Evolutionary conservation across 1,284 basidiomycete genomes (phyloP).

Genomic region (Puccinia polysora): DNA sequence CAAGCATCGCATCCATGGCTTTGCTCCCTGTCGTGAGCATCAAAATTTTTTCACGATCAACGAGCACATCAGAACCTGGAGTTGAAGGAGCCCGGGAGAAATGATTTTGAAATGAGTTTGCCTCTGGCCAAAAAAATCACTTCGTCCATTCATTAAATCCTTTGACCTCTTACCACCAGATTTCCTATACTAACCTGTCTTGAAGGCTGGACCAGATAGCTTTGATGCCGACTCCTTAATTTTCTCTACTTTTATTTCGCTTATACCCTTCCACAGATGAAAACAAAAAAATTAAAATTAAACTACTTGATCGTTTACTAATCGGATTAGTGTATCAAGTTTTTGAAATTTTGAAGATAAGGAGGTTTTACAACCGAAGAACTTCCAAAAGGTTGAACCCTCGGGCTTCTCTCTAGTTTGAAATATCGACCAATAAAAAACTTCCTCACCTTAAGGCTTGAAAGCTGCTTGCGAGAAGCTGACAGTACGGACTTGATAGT

Average conservation of each 20-base stretch:
- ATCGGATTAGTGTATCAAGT: too few relatives aligned
- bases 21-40: conserved; percentile 84
- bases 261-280: conserved; percentile 51
- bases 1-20: conserved; percentile 63
- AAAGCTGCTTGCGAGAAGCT: conserved; percentile 68
- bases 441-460: conserved; percentile 77
- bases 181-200: conserved; percentile 14
- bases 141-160: neutral
- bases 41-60: conserved; percentile 72
- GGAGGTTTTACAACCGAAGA: too few relatives aligned
- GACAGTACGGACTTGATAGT: conserved; percentile 57
- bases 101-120: too few relatives aligned
- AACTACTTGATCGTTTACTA: too few relatives aligned
- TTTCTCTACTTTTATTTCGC: conserved; percentile 80
- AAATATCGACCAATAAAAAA: neutral
- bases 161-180: neutral
- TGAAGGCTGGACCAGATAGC: conserved; percentile 38
- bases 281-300: conserved; percentile 18
- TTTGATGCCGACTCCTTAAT: conserved; percentile 64
- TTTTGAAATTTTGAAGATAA: too few relatives aligned
- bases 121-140: neutral
- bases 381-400: too few relatives aligned
- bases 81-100: conserved; percentile 68
- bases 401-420: neutral
- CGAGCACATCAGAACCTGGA: conserved; percentile 80